Conservation (phyloP, 139 green algal genomes). For the Coccomyxa sp. region DNA sequence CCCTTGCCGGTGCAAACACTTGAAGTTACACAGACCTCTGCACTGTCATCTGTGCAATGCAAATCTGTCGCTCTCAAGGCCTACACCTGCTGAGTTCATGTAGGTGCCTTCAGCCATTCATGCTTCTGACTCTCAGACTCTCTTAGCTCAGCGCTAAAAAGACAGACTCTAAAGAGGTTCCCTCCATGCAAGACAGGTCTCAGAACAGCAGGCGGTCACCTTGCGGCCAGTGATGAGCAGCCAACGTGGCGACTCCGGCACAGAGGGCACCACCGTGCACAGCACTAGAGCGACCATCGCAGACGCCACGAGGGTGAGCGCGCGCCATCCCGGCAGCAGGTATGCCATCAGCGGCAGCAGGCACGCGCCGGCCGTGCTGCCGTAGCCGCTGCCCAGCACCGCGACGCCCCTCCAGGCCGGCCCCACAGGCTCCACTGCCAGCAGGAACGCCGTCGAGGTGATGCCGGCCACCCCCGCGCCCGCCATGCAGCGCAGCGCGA, state of each 20-base stretch:
- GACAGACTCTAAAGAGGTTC: neutral
- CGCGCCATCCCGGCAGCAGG: slow-evolving; percentile 28
- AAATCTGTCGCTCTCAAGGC: neutral
- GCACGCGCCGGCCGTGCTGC: slow-evolving; percentile 21
- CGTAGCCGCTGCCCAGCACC: slow-evolving; percentile 17
- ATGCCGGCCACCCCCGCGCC: slow-evolving; percentile 45
- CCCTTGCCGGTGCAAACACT: neutral
- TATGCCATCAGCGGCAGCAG: slow-evolving; percentile 41
- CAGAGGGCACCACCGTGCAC: slow-evolving; percentile 19
- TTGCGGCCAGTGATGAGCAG: slow-evolving; percentile 48
- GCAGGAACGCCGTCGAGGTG: slow-evolving; percentile 36
- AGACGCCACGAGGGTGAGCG: slow-evolving; percentile 31
- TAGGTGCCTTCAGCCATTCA: neutral
- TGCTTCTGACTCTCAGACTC: neutral
- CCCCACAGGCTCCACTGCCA: slow-evolving; percentile 50
- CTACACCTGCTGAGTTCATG: neutral
- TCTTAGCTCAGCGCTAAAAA: too few species aligned
- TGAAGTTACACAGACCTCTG: neutral
- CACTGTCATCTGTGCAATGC: neutral
- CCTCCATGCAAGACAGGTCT: neutral
- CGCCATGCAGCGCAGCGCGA: slow-evolving; percentile 44
- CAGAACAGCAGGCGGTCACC: neutral
- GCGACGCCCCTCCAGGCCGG: slow-evolving; percentile 38
- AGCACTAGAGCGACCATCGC: slow-evolving; percentile 22
- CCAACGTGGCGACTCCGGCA: slow-evolving; percentile 57